Evolutionary conservation across 140 eudicot genomes (phyloP).

Genomic region (Senecio squalidus): DNA sequence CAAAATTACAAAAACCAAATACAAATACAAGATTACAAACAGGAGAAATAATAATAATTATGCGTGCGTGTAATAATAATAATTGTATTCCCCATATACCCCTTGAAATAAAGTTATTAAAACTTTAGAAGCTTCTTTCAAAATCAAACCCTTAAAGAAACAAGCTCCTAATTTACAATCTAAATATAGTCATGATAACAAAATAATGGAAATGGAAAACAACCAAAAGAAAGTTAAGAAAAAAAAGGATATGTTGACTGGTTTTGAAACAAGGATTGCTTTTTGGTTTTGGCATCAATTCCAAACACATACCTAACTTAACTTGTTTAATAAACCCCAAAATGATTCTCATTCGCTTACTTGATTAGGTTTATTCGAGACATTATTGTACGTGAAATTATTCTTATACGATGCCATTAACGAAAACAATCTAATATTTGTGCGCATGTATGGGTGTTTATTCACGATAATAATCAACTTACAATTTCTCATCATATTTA

Average conservation of each 20-base stretch:
- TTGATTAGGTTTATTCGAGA: conserved; percentile 16
- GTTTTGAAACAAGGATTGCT: conserved; percentile 14
- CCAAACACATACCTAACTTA: conserved; percentile 35
- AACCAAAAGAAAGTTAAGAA: background rate
- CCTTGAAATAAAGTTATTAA: background rate
- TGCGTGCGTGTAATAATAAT: no score
- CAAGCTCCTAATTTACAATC: conserved; percentile 9
- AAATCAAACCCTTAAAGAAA: conserved; percentile 3
- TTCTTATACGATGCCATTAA: conserved; percentile 6
- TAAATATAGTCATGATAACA: conserved; percentile 3
- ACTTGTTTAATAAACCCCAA: conserved; percentile 18
- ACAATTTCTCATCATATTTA: background rate
- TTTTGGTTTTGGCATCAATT: conserved; percentile 30
- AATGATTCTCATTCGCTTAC: conserved; percentile 10
- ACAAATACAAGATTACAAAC: no score
- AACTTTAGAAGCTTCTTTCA: background rate
- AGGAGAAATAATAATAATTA: no score
- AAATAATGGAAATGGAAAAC: conserved; percentile 5
- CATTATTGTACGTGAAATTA: conserved; percentile 13
- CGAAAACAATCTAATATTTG: background rate
- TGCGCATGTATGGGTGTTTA: background rate
- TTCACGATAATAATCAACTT: background rate
- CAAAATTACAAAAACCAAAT: no score
- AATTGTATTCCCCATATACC: background rate
- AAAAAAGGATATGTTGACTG: conserved; percentile 14